Base-by-base conservation (phyloP, 2,329 filamentous ascomycete species). In the Scleromitrula shiraiana region DNA sequence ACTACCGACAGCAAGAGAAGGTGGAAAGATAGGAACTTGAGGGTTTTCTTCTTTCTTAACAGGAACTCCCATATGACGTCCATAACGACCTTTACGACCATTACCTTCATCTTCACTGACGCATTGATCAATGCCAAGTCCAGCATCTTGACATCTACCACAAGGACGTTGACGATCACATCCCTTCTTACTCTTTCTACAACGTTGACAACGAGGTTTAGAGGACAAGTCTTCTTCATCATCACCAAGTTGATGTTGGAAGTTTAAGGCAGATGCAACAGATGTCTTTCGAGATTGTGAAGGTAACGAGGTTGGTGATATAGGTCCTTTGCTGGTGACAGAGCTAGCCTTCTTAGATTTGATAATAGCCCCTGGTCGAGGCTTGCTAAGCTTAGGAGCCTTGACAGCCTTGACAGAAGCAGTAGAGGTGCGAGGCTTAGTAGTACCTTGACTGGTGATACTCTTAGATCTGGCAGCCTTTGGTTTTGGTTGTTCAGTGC, bases 121-220 rank as follows among this genome's bases (percentile, higher is more conserved):
- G 67, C 93, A 98, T 55, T 91, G 88, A 58, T 97, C 93, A 51
- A 88, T 82, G 49, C 86, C 85, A 59, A 98, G 88, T 17, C 93
- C 93, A 36, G 93, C 93, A 69, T 98, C 93, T 66, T 89, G 88
- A 79, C 93, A 98, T 54, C 93, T 82, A 48, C 89, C 88, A 63
- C 93, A 98, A 23, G 93, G 93, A 32, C 93, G 83, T 69, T 97
- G 93, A 50, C 93, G 84, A 70, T 98, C 93, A 65, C 93, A 98
- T 10, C 93, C 93, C 71, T 98, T 98, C 76, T 98, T 98, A 71
- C 91, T 97, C 79, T 98, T 98, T 62, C 93, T 85, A 75, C 93
- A 98, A 50, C 93, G 85, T 67, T 98, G 93, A 73, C 93, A 98
- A 54, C 93, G 89, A 49, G 93, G 93, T 70, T 97, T 96, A 56